These are phyloP conservation scores for Solanum medicagineum DNA, from an alignment of 257 asterid genomes.

Conservation along the genomic window DNA sequence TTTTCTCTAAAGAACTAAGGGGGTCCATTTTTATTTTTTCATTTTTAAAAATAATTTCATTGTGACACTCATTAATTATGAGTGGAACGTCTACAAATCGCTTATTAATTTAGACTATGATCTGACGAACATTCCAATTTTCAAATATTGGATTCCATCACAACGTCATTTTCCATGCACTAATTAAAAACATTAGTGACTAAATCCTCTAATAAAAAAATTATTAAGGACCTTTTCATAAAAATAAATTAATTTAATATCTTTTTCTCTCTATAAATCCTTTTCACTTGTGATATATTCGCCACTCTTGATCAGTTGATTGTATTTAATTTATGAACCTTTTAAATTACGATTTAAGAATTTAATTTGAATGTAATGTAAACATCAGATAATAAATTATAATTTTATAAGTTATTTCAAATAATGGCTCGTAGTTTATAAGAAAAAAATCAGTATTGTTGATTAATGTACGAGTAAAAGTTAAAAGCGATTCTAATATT, in stretches of 20 bases:
- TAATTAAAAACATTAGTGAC: background rate
- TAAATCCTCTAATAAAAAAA: background rate
- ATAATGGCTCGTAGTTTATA: background rate
- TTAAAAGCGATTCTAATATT: background rate
- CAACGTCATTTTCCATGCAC: background rate
- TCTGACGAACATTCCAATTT: background rate
- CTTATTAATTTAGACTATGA: background rate
- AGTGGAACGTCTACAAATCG: background rate
- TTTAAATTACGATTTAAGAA: background rate
- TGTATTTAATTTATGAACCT: background rate
- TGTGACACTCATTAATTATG: background rate
- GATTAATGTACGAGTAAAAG: background rate
- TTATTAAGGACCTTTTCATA: background rate
- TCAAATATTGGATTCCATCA: background rate
- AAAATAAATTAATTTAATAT: background rate
- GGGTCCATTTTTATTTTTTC: background rate
- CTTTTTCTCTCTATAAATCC: background rate
- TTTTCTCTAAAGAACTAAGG: background rate
- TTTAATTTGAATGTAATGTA: background rate
- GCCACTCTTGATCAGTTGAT: background rate
- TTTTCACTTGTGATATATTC: background rate
- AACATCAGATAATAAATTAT: background rate
- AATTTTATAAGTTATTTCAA: background rate
- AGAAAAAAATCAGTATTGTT: background rate
- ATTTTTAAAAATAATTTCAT: background rate